Conservation (phyloP, 2,329 filamentous ascomycete species). For the Aspergillus cejpii region DNA sequence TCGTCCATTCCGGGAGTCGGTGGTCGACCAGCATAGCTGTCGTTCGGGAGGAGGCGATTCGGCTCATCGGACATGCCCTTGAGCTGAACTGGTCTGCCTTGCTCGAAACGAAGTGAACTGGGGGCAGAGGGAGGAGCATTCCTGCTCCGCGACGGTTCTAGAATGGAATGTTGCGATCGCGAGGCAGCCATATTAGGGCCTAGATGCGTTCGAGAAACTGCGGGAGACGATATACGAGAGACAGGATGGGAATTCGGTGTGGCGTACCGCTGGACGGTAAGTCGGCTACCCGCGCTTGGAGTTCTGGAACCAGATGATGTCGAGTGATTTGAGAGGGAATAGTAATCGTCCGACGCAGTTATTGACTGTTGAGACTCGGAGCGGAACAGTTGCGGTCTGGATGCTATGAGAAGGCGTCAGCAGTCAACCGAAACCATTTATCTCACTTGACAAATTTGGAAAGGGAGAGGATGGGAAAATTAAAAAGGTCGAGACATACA, state of each 20-base stretch:
- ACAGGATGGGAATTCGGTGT: constrained; percentile 39
- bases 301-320: constrained; percentile 29
- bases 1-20: constrained; percentile 74
- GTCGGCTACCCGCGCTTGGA: constrained; percentile 29
- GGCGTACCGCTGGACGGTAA: constrained; percentile 39
- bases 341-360: constrained; percentile 46
- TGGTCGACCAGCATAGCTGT: constrained; percentile 34
- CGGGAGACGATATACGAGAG: constrained; percentile 27
- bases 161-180: constrained; percentile 8
- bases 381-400: constrained; percentile 40
- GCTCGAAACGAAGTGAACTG: constrained; percentile 25
- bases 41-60: constrained; percentile 22
- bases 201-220: constrained; percentile 23
- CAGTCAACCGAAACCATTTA: not conserved
- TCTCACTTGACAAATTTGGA: not conserved
- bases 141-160: constrained; percentile 5
- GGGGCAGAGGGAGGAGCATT: constrained; percentile 17
- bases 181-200: constrained; percentile 15
- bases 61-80: constrained; percentile 22
- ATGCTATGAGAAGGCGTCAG: constrained; percentile 28
- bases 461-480: not conserved
- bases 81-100: constrained; percentile 18
- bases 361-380: constrained; percentile 43
- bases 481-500: constrained; percentile 24
- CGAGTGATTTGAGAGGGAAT: constrained; percentile 41